Evolutionary conservation across 495 filamentous ascomycete species (phyloP), one percentile per base, ranked within the genome.

Genomic region (Penicillium paxilli): DNA sequence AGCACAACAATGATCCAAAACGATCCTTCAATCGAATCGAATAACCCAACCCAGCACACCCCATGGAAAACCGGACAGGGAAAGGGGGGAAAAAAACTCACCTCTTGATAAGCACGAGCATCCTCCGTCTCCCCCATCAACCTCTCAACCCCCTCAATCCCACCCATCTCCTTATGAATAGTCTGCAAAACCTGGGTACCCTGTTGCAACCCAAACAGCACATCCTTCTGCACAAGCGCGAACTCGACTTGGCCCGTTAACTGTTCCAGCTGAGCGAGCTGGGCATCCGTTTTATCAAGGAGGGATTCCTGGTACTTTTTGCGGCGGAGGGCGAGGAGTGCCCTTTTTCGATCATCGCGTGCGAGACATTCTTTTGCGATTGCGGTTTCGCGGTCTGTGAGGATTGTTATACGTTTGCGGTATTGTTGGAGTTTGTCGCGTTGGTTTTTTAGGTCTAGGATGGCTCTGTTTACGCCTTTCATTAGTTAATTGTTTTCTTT

Each of bases 231-330:
- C 26, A 98, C 92, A 10, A 94, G 80, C 37, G 93, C 87, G 71
- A 98, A 98, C 72, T 98, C 93, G 50, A 98, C 87, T 61, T 87
- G 85, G 47, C 83, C 82, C 2, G 87, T 89, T 38, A 98, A 77
- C 58, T 90, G 80, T 71, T 98, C 91, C 19, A 98, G 75, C 64
- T 92, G 87, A 44, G 87, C 90, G 3, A 98, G 84, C 70, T 98
- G 94, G 7, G 80, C 81, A 70, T 98, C 95, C 6, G 95, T 97
- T 69, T 96, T 94, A 44, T 81, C 77, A 20, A 98, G 83, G 8
- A 98, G 81, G 5, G 88, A 85, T 67, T 97, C 91, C 67, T 98
- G 95, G 78, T 96, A 98, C 69, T 98, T 98, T 71, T 96, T 96
- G 48, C 91, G 85, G 40, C 94, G 90, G 32, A 98, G 80, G 0